Evolutionary conservation across 2,329 filamentous ascomycete genomes (phyloP), one percentile per base, ranked within the genome.

Genomic region (Claviceps africana): DNA sequence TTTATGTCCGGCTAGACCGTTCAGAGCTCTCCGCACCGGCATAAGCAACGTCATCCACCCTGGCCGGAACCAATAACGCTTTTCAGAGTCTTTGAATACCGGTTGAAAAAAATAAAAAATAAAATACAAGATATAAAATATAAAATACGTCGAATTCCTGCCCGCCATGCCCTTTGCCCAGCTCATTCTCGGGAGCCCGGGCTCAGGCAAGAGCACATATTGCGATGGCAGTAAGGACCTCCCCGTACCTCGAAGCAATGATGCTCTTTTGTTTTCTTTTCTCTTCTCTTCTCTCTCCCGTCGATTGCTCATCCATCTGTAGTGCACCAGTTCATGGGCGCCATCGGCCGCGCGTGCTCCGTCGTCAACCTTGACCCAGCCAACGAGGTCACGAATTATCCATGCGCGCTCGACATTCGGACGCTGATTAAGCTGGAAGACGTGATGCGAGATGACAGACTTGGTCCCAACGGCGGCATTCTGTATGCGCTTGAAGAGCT

Each of bases 261-360:
- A 43, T 17, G 21, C 25, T 40, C 40, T 28, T 15, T 10, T 13
- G 28, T n/a, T 45, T n/a, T 22, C 15, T 13, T 9, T 13, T 42
- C 13, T 22, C 22, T 22, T 42, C 3, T 42, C 3, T 42, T n/a
- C 4, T 13, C 3, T 9, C 28, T 31, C 13, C 17, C 15, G 10
- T 21, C 19, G 40, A 28, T 35, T 43, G n/a, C 30, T 10, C 8
- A 45, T 10, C 22, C 11, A 25, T 28, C 15, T 46, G 17, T 42
- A 84, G 81, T 98, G 86, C 88, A 96, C 64, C 93, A 98, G 71
- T 98, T 98, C 72, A 85, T 97, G 77, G 85, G 85, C 58, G 91
- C 93, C 57, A 95, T 98, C 65, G 89, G 90, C 55, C 85, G 93
- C 53, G 90, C 94, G 68, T 95, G 88, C 73, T 94, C 88, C 17